These are phyloP conservation scores for Exsudoporus frostii DNA, from an alignment of 768 basidiomycete genomes.

Conservation along the genomic window DNA sequence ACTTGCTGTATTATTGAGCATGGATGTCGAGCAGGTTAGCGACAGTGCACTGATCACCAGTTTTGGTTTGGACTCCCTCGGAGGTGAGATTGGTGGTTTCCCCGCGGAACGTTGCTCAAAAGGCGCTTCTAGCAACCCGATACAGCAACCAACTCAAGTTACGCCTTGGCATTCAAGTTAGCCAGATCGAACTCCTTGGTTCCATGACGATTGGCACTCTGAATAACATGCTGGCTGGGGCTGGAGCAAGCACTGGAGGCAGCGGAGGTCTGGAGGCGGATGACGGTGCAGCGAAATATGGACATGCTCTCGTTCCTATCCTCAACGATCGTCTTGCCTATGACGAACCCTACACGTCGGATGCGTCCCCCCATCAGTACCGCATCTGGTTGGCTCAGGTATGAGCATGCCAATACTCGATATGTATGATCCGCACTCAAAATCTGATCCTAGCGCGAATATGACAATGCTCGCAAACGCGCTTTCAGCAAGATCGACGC, in stretches of 20 bases:
- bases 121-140: constrained; percentile 20
- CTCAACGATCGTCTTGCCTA: constrained; percentile 32
- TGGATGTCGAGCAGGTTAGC: constrained; percentile 28
- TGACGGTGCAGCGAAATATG: constrained; percentile 28
- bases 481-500: constrained; percentile 27
- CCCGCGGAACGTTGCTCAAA: not conserved
- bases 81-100: constrained; percentile 15
- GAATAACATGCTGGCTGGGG: constrained; percentile 26
- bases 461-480: constrained; percentile 29
- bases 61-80: constrained; percentile 24
- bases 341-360: constrained; percentile 29
- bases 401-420: not conserved
- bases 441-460: constrained; percentile 18
- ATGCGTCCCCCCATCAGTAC: constrained; percentile 26
- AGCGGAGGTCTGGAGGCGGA: constrained; percentile 9
- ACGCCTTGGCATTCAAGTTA: constrained; percentile 25
- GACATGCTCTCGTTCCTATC: constrained; percentile 26
- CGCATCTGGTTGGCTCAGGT: constrained; percentile 35
- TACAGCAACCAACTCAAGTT: constrained; percentile 30
- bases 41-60: constrained; percentile 30
- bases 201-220: constrained; percentile 22
- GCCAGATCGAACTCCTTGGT: constrained; percentile 25
- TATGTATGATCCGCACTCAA: not conserved
- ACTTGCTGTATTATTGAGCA: constrained; percentile 23
- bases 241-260: constrained; percentile 6